Evolutionary conservation across 2,329 filamentous ascomycete genomes (phyloP), one percentile per base, ranked within the genome.

Genomic region (Aspergillus carbonarius): DNA sequence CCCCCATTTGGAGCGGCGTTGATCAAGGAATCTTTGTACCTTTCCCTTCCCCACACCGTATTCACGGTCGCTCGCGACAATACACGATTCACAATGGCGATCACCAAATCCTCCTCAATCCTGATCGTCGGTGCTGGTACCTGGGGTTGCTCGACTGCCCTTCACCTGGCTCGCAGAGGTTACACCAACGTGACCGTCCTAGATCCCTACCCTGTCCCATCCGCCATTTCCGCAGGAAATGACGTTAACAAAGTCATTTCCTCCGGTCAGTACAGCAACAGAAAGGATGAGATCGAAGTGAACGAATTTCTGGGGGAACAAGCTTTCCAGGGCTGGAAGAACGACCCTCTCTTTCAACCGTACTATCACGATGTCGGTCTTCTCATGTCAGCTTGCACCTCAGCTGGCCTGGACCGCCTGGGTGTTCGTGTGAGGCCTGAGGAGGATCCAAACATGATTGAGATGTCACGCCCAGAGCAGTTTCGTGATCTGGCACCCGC

Each of bases 401-500:
- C 70, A 18, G 70, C 72, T 56, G 75, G 73, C 23, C 70, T 74
- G 13, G 61, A 71, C 20, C 68, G 74, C 44, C 62, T 79, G 3
- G 70, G 73, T 15, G 70, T 74, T 44, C 70, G 70, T 5, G 67
- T 75, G 35, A 60, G 65, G 27, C 66, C 70, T 7, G 60, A 68
- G 17, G 65, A 72, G 27, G 66, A 72, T 8, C 58, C 65, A 5
- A 66, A 68, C 9, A 70, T 72, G 61, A 65, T 69, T 23, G 67
- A 68, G 10, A 60, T 84, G n/a, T 71, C 74, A 1, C 73, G 70
- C 0, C 71, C 76, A 1, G 74, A 77, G 32, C 75, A 79, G 3
- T 83, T 83, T 54, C 73, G 72, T n/a, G 69, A 66, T 9, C 78
- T 81, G 0, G 83, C 83, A 77, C 81, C 82, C 1, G 58, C 75